phyloP scores from a whole-genome alignment of 768 basidiomycete genomes.

The Boletus sensibilis region DNA sequence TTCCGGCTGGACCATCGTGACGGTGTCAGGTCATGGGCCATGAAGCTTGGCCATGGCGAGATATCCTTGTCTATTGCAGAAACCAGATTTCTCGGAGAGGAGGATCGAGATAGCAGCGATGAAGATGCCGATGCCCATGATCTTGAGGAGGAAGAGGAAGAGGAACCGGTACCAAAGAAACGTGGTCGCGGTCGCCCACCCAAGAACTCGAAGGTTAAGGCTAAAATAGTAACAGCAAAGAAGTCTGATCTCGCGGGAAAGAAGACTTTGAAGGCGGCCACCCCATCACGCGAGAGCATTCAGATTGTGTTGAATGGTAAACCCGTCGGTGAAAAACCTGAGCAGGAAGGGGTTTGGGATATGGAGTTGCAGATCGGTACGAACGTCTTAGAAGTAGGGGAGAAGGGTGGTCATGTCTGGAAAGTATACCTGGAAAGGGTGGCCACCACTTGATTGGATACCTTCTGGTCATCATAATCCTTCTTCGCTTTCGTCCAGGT shows the following conservation, averaged over 20 bases:
- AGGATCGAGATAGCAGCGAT: constrained; percentile 59
- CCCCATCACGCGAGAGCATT: constrained; percentile 44
- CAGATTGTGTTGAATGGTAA: constrained; percentile 66
- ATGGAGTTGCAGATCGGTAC: constrained; percentile 56
- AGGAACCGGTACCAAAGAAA: constrained; percentile 39
- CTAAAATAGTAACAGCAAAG: constrained; percentile 34
- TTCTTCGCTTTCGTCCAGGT: constrained; percentile 13
- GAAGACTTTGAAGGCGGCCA: constrained; percentile 43
- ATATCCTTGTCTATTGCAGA: constrained; percentile 52
- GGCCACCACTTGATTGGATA: constrained; percentile 20
- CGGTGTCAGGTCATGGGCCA: constrained; percentile 72
- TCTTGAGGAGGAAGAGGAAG: constrained; percentile 45
- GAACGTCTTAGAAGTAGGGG: constrained; percentile 70
- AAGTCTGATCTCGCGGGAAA: constrained; percentile 38
- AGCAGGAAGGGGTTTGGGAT: constrained; percentile 56
- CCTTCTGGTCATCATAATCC: constrained; percentile 4
- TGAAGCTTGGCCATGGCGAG: constrained; percentile 60
- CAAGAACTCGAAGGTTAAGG: constrained; percentile 35
- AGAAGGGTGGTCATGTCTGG: constrained; percentile 67
- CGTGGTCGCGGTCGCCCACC: constrained; percentile 38
- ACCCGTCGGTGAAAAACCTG: constrained; percentile 44
- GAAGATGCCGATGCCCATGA: constrained; percentile 48
- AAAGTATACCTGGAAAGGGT: constrained; percentile 62
- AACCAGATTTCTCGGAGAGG: constrained; percentile 53
- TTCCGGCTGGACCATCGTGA: constrained; percentile 63